Evolutionary conservation across 2,329 filamentous ascomycete species (phyloP).

Genomic region (Fusarium tjaetaba): DNA sequence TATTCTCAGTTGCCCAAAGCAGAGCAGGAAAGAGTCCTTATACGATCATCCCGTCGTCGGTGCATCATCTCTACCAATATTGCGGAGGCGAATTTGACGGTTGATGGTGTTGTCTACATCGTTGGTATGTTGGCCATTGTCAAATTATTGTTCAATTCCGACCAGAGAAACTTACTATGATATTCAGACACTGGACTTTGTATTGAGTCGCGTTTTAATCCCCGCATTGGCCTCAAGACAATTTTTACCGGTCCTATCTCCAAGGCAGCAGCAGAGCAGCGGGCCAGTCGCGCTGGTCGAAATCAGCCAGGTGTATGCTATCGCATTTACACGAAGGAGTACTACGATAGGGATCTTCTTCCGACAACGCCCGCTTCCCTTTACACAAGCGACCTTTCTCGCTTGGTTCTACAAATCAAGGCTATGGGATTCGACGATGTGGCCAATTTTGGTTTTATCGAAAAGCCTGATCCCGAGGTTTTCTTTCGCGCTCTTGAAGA

Average conservation of each 20-base stretch:
- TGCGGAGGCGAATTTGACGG: conserved; percentile 95
- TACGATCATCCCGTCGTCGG: conserved; percentile 84
- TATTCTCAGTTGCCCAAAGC: conserved; percentile 92
- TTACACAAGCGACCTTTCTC: conserved; percentile 88
- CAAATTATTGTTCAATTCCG: background rate
- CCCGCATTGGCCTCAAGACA: conserved; percentile 60
- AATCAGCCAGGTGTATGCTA: conserved; percentile 96
- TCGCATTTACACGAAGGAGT: conserved; percentile 87
- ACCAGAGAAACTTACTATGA: background rate
- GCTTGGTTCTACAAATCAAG: conserved; percentile 96
- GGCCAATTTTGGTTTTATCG: conserved; percentile 97
- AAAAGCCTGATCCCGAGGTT: conserved; percentile 91
- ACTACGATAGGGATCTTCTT: conserved; percentile 94
- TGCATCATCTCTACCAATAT: conserved; percentile 98
- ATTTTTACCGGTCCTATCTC: conserved; percentile 94
- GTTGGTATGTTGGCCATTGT: conserved; percentile 77
- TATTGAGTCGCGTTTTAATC: background rate
- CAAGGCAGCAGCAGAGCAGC: conserved; percentile 93
- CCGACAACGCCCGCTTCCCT: conserved; percentile 96
- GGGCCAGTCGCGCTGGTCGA: conserved; percentile 89
- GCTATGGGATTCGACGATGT: conserved; percentile 99
- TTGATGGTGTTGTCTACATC: conserved; percentile 75
- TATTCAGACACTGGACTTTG: background rate
- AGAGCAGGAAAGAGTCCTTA: conserved; percentile 91
- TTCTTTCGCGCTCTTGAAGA: conserved; percentile 93